Conservation (phyloP, 164 flowering plant species). For the grape (Vitis vinifera) region DNA sequence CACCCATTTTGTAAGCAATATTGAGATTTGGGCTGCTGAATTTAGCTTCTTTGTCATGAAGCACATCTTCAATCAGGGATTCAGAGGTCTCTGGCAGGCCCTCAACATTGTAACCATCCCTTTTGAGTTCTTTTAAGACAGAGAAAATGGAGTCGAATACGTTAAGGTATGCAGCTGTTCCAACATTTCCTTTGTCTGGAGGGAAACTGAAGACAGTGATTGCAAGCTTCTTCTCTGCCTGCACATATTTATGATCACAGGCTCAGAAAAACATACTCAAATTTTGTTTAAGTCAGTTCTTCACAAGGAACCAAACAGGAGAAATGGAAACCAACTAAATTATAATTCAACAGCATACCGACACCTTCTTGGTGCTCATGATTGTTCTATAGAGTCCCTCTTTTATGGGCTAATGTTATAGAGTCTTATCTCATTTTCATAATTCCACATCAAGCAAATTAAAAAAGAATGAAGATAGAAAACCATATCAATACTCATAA, state of each 20-base stretch:
- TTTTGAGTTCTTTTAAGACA: conserved; percentile 79
- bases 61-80: conserved; percentile 76
- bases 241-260: conserved; percentile 23
- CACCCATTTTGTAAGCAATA: conserved; percentile 91
- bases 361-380: too few species aligned
- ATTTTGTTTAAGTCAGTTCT: not conserved
- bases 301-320: too few species aligned
- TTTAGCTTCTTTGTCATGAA: conserved; percentile 97
- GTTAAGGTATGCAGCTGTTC: conserved; percentile 97
- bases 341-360: too few species aligned
- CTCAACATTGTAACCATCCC: conserved; percentile 83
- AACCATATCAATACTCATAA: not conserved
- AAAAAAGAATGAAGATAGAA: not conserved
- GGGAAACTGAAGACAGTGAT: conserved; percentile 99
- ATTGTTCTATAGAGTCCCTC: too few species aligned
- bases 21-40: conserved; percentile 98
- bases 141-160: conserved; percentile 91
- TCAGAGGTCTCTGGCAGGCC: conserved; percentile 91
- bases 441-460: too few species aligned
- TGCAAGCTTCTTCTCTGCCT: conserved; percentile 90
- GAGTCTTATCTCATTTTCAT: too few species aligned
- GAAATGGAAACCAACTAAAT: too few species aligned
- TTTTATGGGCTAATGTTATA: too few species aligned
- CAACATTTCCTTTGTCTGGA: conserved; percentile 99
- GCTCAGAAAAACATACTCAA: not conserved